Conservation (phyloP, 2,329 filamentous ascomycete species). For the Exophiala oligosperma region DNA sequence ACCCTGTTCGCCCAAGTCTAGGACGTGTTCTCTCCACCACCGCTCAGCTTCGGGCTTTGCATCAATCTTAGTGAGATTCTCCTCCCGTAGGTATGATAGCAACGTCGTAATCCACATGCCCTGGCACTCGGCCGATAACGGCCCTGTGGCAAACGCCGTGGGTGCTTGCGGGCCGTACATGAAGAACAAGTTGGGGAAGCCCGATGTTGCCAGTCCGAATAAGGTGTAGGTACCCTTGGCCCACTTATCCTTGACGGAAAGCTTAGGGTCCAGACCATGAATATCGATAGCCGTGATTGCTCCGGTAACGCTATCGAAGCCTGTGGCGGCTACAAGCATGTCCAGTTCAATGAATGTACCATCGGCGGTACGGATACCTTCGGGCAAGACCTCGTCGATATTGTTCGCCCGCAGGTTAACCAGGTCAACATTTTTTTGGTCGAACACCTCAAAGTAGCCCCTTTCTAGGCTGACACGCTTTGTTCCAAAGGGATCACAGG, state of each 20-base stretch:
- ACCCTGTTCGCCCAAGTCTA: not conserved
- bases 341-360: slow-evolving; percentile 53
- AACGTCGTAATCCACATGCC: slow-evolving; percentile 47
- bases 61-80: slow-evolving; percentile 4
- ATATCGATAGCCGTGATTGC: not conserved
- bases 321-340: slow-evolving; percentile 55
- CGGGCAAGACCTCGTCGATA: slow-evolving; percentile 44
- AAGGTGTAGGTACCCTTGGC: not conserved
- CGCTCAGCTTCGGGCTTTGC: slow-evolving; percentile 6
- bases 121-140: slow-evolving; percentile 55
- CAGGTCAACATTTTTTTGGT: slow-evolving; percentile 48
- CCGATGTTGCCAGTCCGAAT: slow-evolving; percentile 43
- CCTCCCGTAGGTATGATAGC: not conserved
- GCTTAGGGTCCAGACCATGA: not conserved
- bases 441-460: slow-evolving; percentile 52
- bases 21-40: slow-evolving; percentile 9
- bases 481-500: slow-evolving; percentile 56
- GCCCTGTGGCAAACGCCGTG: slow-evolving; percentile 44
- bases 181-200: slow-evolving; percentile 52
- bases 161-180: slow-evolving; percentile 58
- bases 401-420: slow-evolving; percentile 45
- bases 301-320: slow-evolving; percentile 39
- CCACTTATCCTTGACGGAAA: not conserved
- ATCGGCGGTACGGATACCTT: slow-evolving; percentile 50
- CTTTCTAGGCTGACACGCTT: slow-evolving; percentile 53